These are phyloP conservation scores for Gossypium ekmanianum DNA, from an alignment of 345 rosid genomes.

Conservation along the genomic window DNA sequence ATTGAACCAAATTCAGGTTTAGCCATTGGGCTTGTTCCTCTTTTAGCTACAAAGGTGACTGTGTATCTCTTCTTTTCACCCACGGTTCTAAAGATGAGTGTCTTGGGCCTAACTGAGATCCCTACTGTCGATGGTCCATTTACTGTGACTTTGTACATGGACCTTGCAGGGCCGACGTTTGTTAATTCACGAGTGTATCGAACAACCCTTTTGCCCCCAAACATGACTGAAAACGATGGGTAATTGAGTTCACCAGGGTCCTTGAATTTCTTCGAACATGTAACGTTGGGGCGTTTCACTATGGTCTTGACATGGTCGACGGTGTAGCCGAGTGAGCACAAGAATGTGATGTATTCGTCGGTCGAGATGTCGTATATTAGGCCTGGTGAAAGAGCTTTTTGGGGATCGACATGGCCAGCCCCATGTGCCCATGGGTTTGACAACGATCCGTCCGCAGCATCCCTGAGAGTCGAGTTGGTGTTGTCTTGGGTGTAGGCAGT, in stretches of 20 bases:
- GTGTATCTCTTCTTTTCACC: conserved; percentile 80
- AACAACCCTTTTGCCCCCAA: conserved; percentile 56
- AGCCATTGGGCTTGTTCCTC: conserved; percentile 29
- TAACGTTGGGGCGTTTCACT: conserved; percentile 58
- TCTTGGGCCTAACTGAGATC: conserved; percentile 53
- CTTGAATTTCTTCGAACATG: conserved; percentile 50
- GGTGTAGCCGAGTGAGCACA: conserved; percentile 73
- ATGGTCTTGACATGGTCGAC: conserved; percentile 51
- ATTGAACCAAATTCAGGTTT: conserved; percentile 65
- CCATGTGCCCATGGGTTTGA: conserved; percentile 74
- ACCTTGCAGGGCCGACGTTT: conserved; percentile 66
- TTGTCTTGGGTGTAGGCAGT: conserved; percentile 67
- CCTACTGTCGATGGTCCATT: conserved; percentile 46
- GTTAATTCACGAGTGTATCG: conserved; percentile 74
- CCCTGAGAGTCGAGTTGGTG: conserved; percentile 58
- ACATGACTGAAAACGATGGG: conserved; percentile 81
- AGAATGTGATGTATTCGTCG: conserved; percentile 59
- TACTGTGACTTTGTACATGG: conserved; percentile 47
- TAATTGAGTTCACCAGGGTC: conserved; percentile 86
- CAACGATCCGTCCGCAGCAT: conserved; percentile 53
- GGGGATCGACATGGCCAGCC: conserved; percentile 82
- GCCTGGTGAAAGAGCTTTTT: conserved; percentile 72
- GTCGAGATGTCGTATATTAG: conserved; percentile 75
- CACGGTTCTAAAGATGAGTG: conserved; percentile 45
- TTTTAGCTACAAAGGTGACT: conserved; percentile 63